Evolutionary conservation across 2,329 filamentous ascomycete species (phyloP).

Genomic region (Seiridium unicorne): DNA sequence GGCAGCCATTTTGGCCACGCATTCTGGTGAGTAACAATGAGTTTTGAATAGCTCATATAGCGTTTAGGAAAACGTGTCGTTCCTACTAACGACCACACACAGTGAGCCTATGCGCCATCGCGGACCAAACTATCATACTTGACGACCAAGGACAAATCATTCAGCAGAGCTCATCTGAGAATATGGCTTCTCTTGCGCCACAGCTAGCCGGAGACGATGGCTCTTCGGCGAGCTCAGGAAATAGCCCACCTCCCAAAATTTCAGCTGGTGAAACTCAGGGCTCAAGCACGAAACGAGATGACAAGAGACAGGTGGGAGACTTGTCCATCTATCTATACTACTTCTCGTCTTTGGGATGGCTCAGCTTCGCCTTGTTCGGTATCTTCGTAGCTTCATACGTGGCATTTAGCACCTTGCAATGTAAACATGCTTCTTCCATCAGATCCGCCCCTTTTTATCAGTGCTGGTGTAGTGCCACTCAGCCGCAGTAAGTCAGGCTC

Average conservation of each 20-base stretch:
- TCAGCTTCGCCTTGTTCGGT: constrained; percentile 5
- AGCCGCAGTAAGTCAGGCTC: constrained; percentile 6
- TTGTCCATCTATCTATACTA: constrained; percentile 9
- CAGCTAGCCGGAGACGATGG: constrained; percentile 8
- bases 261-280: not conserved
- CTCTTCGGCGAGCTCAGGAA: constrained; percentile 3
- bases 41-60: constrained; percentile 11
- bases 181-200: constrained; percentile 8
- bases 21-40: constrained; percentile 10
- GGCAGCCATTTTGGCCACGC: constrained; percentile 9
- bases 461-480: constrained; percentile 7
- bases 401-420: constrained; percentile 8
- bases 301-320: constrained; percentile 7
- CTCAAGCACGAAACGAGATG: constrained; percentile 5
- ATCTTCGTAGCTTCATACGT: constrained; percentile 6
- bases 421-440: constrained; percentile 8
- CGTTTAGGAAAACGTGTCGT: constrained; percentile 8
- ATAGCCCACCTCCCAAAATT: constrained; percentile 5
- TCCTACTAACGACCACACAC: not conserved
- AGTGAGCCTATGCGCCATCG: constrained; percentile 8
- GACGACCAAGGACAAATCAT: constrained; percentile 7
- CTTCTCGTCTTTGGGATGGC: constrained; percentile 10
- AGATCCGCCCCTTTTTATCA: constrained; percentile 7
- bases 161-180: constrained; percentile 7
- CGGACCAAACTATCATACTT: constrained; percentile 8